Evolutionary conservation across 2,329 filamentous ascomycete genomes (phyloP), one percentile per base, ranked within the genome.

Genomic region (Xylaria multiplex): DNA sequence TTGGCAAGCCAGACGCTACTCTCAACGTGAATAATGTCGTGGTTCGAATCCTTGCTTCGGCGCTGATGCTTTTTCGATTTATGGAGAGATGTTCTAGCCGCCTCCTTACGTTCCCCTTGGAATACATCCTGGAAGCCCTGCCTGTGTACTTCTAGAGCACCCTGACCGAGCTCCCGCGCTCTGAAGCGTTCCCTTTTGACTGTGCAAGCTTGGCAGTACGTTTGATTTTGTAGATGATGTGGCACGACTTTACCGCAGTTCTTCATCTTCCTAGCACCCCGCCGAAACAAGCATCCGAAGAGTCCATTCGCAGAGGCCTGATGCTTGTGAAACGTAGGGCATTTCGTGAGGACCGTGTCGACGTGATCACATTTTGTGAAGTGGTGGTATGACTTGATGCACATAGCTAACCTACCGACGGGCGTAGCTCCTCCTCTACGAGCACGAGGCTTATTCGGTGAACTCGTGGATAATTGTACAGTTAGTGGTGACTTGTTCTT

Each of bases 241-340:
- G 72, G 73, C 16, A 75, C 35, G 7, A 74, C 61, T 43, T 63
- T 68, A 2, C 72, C 73, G 57, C 74, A 76, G 48, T 73, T 14
- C 46, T 70, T 67, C 42, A 54, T 69, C 11, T 62, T 63, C 42
- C 14, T 64, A 14, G 30, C 5, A 19, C 42, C 52, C 7, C 65
- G 32, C 6, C 58, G 13, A 19, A 75, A 70, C 13, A 75, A n/a
- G 37, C 66, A 48, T 0, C 70, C 65, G 9, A 73, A 42, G 37
- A 74, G 61, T 4, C 70, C 61, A 14, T 50, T 69, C 14, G 69
- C 57, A n/a, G 59, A 62, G n/a, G 55, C 52, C 60, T 72, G 69
- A 27, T 75, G 65, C 52, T 73, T 72, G 46, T 70, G 55, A 46
- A 71, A 67, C 27, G 66, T 68, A 1, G 73, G 71, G 42, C 73